phyloP scores from a whole-genome alignment of 2,329 filamentous ascomycete species.

The Zymoseptoria crescenta region DNA sequence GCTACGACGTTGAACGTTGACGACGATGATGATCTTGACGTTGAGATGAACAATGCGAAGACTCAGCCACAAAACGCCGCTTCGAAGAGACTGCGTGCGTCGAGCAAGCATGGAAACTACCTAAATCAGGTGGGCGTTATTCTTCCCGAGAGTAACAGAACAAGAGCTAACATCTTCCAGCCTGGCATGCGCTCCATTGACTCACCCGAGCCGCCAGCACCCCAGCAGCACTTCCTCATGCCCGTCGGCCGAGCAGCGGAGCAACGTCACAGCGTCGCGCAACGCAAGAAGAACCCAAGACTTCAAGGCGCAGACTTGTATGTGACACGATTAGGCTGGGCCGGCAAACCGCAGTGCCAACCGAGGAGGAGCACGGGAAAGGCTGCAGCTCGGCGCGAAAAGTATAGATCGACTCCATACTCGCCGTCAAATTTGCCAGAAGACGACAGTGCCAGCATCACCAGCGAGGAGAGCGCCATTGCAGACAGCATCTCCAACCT shows the following conservation, averaged over 20 bases:
- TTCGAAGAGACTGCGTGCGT: not conserved
- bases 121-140: constrained; percentile 17
- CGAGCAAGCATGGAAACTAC: constrained; percentile 18
- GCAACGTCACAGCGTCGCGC: constrained; percentile 21
- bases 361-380: not conserved
- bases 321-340: constrained; percentile 38
- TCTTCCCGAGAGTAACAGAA: not conserved
- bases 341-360: constrained; percentile 8
- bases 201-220: not conserved
- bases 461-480: not conserved
- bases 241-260: constrained; percentile 24
- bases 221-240: constrained; percentile 20
- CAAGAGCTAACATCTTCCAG: not conserved
- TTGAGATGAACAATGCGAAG: constrained; percentile 6
- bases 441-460: not conserved
- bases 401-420: not conserved
- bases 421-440: not conserved
- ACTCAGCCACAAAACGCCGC: not conserved
- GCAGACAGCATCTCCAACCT: constrained; percentile 8
- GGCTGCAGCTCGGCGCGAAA: not conserved
- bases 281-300: constrained; percentile 40
- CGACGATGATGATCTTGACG: constrained; percentile 9
- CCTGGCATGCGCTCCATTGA: not conserved
- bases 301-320: constrained; percentile 46
- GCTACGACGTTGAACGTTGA: constrained; percentile 8